Base-by-base conservation (phyloP, 2,329 filamentous ascomycete genomes). In the Tolypocladium inflatum region DNA sequence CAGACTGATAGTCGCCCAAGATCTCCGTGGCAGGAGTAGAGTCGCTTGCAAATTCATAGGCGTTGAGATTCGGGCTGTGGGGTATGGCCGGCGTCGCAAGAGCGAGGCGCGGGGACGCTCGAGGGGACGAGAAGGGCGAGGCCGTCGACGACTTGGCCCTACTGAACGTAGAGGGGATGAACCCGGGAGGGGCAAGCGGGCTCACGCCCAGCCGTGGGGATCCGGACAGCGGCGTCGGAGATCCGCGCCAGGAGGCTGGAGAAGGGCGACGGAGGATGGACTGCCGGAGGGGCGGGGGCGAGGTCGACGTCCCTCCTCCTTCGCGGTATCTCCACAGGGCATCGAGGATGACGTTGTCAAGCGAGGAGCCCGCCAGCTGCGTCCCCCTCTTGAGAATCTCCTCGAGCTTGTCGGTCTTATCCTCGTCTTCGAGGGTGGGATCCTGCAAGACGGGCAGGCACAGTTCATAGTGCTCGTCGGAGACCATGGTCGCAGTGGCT, bases 121-220 rank as follows among this genome's bases (percentile, higher is more conserved):
- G 88, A 37, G 94, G 94, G 11, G 93, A 97, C 42, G 89, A 91
- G 72, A 97, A 97, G 1, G 94, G 94, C 42, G 93, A 97, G 13
- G 86, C 89, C 38, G 86, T 87, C 50, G 85, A 88, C 39, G 90
- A 90, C 68, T 88, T 92, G 60, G 87, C 85, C 65, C 92, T 85
- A 55, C 66, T 68, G 68, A 96, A 91, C 57, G 83, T 86, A 55
- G 89, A 87, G 35, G 90, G 88, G 45, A 90, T 84, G 68, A 95
- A 91, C 63, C 91, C 91, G 8, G 91, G 89, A 48, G 90, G 90
- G 59, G 89, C 88, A 53, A 91, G 84, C n/a, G 91, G 90, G 65
- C 89, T 91, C 53, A 91, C 88, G 41, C 85, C 87, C 57, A 91
- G 82, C 57, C 91, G 86, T 63, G 92, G 92, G 53, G 91, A 96